Base-by-base conservation (phyloP, 345 rosid genomes). In the Psidium friedrichsthalianum region DNA sequence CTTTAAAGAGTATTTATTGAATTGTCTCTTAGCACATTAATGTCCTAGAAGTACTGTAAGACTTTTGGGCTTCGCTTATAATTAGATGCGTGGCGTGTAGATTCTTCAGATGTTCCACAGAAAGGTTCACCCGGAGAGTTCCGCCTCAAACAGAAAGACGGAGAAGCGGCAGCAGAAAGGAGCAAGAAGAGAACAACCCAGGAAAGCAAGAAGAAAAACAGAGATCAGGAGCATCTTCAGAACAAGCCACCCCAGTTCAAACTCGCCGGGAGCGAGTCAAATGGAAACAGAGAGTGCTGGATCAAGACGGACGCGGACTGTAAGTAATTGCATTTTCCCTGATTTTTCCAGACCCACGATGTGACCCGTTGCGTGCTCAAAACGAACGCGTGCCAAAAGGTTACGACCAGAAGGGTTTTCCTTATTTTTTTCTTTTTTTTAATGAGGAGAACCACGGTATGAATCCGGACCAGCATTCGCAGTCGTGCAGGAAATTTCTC, bases 261-360 rank as follows among this genome's bases (percentile, higher is more conserved):
- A 54, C 83, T 88, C 74, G 85, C 83, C 21, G 89, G 90, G 85
- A 87, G 88, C 84, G 95, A 92, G 53, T 90, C 95, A 40, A 93
- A 90, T 59, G 95, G 91, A 51, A 93, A 91, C 91, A 89, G 93
- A 89, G 98, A 95, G 89, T 92, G 89, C 90, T 95, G 98, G 98
- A 92, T 94, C 90, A 95, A 90, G 87, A 93, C 98, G 61, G 98
- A 95, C 42, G 95, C 95, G 80, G 95, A 95, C 83, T 95, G 98
- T 95, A 94, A 93, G 98, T 92, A 90, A 47, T 49, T 29, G 51
- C 64, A 21, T 10, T 64, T 11, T 7, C 20, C 47, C 47, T 51
- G 59, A 51, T 32, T 69, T 61, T 18, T 36, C 24, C 18, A 69
- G 44, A 69, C 78, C 47, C 47, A 5, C 32, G 78, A 69, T 18